Evolutionary conservation across 2,329 filamentous ascomycete species (phyloP).

Genomic region (Fonsecaea multimorphosa): DNA sequence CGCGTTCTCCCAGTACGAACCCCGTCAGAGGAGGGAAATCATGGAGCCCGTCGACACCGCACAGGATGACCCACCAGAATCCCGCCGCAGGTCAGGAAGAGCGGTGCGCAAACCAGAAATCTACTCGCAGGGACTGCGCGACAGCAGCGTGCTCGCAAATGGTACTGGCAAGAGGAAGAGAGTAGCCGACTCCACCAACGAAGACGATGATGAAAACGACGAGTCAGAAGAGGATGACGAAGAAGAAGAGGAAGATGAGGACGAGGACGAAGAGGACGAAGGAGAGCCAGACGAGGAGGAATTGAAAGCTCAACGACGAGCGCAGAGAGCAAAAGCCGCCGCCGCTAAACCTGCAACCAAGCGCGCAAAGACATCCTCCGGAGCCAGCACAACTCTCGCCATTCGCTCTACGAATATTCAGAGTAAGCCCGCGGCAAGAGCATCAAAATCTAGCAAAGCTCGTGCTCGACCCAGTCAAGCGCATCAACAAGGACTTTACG

Average conservation of each 20-base stretch:
- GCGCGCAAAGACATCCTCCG: constrained; percentile 62
- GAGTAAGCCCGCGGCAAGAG: constrained; percentile 44
- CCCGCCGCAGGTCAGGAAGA: constrained; percentile 54
- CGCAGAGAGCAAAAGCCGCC: constrained; percentile 44
- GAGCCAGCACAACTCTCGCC: constrained; percentile 56
- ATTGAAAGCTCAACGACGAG: constrained; percentile 51
- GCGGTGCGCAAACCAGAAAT: constrained; percentile 51
- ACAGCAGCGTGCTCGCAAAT: constrained; percentile 40
- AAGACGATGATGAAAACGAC: constrained; percentile 39
- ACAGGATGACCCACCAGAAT: constrained; percentile 29
- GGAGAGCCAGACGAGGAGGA: constrained; percentile 57
- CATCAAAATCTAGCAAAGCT: constrained; percentile 57
- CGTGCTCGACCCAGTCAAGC: constrained; percentile 59
- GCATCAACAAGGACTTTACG: constrained; percentile 64
- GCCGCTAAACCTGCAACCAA: constrained; percentile 56
- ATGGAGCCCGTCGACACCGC: constrained; percentile 35
- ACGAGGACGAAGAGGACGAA: constrained; percentile 40
- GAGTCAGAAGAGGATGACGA: constrained; percentile 33
- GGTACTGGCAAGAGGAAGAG: constrained; percentile 59
- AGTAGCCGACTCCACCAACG: constrained; percentile 47
- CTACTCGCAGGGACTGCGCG: constrained; percentile 48
- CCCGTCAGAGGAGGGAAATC: not conserved
- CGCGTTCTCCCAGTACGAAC: not conserved
- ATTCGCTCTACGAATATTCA: constrained; percentile 59
- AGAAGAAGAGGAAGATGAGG: constrained; percentile 38